These are phyloP conservation scores for Alternaria infectoria DNA, from an alignment of 2,329 filamentous ascomycete species.

Conservation along the genomic window DNA sequence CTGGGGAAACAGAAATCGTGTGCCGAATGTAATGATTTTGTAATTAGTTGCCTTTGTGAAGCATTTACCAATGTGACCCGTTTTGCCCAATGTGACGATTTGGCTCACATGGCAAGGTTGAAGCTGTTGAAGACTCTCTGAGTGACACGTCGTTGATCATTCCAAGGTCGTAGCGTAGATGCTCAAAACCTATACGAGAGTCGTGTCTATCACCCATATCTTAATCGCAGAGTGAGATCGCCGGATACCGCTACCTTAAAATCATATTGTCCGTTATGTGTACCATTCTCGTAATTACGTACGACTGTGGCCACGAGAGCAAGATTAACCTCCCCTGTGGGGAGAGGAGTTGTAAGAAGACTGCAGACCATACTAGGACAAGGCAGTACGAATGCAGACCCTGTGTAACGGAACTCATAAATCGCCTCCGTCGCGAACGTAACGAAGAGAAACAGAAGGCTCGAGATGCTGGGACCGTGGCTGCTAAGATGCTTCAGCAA, in stretches of 20 bases:
- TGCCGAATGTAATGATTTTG: not conserved
- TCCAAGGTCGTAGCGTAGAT: not conserved
- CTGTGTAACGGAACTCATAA: not conserved
- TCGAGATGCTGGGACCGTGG: not conserved
- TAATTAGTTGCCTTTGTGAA: not conserved
- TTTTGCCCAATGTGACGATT: not conserved
- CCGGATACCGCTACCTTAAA: not conserved
- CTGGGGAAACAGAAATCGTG: not conserved
- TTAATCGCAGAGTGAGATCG: not conserved
- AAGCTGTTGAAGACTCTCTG: not conserved
- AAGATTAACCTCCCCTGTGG: not conserved
- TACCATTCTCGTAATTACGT: not conserved
- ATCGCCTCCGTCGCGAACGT: not conserved
- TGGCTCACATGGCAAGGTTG: not conserved
- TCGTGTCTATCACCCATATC: not conserved
- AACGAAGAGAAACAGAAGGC: not conserved
- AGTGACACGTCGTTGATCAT: not conserved
- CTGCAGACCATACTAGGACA: not conserved
- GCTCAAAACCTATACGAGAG: not conserved
- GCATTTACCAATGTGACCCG: not conserved
- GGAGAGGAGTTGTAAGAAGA: not conserved
- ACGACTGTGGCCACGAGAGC: not conserved
- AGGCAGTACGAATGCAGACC: not conserved
- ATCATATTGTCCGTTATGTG: not conserved
- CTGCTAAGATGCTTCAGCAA: not conserved